These are phyloP conservation scores for Colletotrichum chrysophilum DNA, from an alignment of 2,329 filamentous ascomycete genomes.

Conservation along the genomic window DNA sequence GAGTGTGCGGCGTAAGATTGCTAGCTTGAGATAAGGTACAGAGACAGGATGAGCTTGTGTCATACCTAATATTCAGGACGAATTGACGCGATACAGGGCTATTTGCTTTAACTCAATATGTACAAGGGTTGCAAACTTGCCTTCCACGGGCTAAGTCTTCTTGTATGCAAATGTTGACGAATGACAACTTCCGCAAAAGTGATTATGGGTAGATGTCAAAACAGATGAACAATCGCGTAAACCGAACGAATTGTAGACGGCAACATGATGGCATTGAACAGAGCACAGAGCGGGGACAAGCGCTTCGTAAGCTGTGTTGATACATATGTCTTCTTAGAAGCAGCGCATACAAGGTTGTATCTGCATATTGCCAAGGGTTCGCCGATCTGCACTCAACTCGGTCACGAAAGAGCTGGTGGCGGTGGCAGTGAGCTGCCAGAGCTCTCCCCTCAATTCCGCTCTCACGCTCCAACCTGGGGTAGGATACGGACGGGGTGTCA, in stretches of 20 bases:
- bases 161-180: not conserved
- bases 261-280: not conserved
- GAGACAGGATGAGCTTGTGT: not conserved
- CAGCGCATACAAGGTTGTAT: not conserved
- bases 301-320: not conserved
- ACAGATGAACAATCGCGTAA: not conserved
- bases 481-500: not conserved
- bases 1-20: not conserved
- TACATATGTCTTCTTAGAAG: not conserved
- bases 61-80: not conserved
- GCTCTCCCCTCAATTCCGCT: not conserved
- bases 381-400: not conserved
- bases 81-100: not conserved
- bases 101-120: not conserved
- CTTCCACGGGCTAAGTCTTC: not conserved
- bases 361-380: not conserved
- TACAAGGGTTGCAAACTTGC: not conserved
- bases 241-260: not conserved
- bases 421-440: constrained; percentile 8
- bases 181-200: not conserved
- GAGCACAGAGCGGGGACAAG: not conserved
- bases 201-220: not conserved
- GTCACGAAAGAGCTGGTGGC: constrained; percentile 5
- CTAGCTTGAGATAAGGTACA: not conserved
- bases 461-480: not conserved